Conservation (phyloP, 2,329 filamentous ascomycete species). For the Mariannaea sp. region DNA sequence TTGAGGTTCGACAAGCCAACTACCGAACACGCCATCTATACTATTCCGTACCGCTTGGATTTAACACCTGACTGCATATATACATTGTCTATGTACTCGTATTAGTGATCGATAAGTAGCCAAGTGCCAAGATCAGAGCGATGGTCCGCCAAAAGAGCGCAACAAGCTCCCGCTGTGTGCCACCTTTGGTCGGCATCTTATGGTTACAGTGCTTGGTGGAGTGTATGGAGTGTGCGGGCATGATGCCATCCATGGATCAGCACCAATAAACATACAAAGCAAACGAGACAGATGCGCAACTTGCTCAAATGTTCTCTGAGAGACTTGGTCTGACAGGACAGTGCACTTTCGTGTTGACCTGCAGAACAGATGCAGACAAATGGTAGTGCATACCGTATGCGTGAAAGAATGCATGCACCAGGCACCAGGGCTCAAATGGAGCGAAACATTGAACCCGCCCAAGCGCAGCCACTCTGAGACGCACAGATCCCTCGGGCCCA, state of each 20-base stretch:
- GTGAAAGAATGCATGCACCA: constrained; percentile 4
- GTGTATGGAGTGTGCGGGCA: too few relatives aligned
- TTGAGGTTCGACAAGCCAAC: background rate
- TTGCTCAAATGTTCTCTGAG: background rate
- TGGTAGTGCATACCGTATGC: background rate
- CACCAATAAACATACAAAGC: background rate
- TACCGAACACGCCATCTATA: constrained; percentile 2
- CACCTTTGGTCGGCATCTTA: too few relatives aligned
- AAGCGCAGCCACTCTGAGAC: background rate
- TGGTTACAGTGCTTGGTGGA: background rate
- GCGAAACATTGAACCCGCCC: too few relatives aligned
- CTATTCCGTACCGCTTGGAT: background rate
- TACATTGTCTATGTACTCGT: too few relatives aligned
- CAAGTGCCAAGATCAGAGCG: background rate
- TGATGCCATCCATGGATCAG: too few relatives aligned
- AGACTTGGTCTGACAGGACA: background rate
- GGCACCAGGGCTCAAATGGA: background rate
- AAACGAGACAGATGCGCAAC: background rate
- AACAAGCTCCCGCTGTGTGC: too few relatives aligned
- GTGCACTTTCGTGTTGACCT: background rate
- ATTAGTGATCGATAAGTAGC: too few relatives aligned
- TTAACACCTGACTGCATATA: too few relatives aligned
- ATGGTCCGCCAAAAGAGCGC: background rate
- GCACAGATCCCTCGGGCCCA: background rate
- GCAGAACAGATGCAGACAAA: background rate